Evolutionary conservation across 805 yeast genomes (phyloP), one percentile per base, ranked within the genome.

Genomic region (Blastobotrys attinorum): DNA sequence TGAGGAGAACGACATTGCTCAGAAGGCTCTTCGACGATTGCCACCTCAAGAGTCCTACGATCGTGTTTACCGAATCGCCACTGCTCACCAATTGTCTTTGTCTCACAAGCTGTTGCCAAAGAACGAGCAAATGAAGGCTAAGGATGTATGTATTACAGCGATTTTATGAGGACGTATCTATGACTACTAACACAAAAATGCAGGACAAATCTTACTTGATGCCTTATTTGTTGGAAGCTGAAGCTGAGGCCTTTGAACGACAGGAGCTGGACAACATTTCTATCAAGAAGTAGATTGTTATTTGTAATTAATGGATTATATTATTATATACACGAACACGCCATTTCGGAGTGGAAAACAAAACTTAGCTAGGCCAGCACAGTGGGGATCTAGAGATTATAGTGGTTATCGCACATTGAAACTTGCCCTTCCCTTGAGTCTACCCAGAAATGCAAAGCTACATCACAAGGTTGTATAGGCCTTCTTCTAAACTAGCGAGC

Each of bases 141-240:
- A 79, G 60, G 90, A 90, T 42, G 50, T 47, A 44, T 23, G 50
- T 44, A 3, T 21, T 6, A 16, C 7, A 4, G 18, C 27, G 18
- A 5, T 33, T 20, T 8, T 31, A 13, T 18, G 22, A n/a, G n/a
- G n/a, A n/a, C n/a, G n/a, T 20, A 13, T 17, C 16, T 8, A 42
- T 15, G 41, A 11, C 15, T 22, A 23, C 39, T 36, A 36, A 40
- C 31, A 10, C 18, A n/a, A 15, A 22, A 39, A 7, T 18, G 16
- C 22, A 47, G 49, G 67, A 63, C 56, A 60, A 58, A 34, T 43
- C 59, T 56, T 89, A 88, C 71, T 74, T 92, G 62, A 67, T 84
- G 47, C 97, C 96, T 56, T 84, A 83, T 72, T 71, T 92, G 50
- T 76, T 89, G 61, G 97, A 92, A 73, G 94, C 90, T 49, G 97